These are phyloP conservation scores for Schizothecium vesticola DNA, from an alignment of 495 filamentous ascomycete species.

Conservation along the genomic window DNA sequence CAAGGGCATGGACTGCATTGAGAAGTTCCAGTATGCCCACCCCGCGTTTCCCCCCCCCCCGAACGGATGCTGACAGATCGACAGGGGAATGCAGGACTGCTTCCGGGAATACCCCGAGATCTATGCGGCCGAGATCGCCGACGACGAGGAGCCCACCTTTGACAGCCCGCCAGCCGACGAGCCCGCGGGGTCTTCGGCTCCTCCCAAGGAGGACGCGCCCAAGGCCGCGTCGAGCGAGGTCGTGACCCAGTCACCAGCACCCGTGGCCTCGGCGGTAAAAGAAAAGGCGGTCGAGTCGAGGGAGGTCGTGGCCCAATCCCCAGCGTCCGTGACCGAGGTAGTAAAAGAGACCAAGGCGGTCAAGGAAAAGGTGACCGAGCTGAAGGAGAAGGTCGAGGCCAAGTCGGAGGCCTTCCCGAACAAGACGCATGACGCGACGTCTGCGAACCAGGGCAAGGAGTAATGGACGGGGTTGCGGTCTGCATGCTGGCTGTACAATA, in stretches of 20 bases:
- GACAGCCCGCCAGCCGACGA: constrained; percentile 11
- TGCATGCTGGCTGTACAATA: constrained; percentile 1
- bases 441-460: constrained; percentile 24
- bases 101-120: constrained; percentile 87
- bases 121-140: constrained; percentile 85
- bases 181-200: neutral
- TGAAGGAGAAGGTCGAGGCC: neutral
- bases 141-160: constrained; percentile 56
- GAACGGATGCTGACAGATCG: constrained; percentile 22
- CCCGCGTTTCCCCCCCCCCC: neutral
- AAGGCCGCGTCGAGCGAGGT: neutral
- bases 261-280: constrained; percentile 3
- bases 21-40: constrained; percentile 81
- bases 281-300: neutral
- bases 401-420: constrained; percentile 14
- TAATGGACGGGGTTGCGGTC: constrained; percentile 7
- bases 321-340: no score
- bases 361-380: neutral
- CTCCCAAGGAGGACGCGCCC: neutral
- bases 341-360: neutral
- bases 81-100: constrained; percentile 91
- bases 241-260: neutral
- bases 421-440: constrained; percentile 22
- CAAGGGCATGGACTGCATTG: constrained; percentile 98
- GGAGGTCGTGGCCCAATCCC: no score